Evolutionary conservation across 164 flowering plant genomes (phyloP).

Genomic region (Berberis thunbergii): DNA sequence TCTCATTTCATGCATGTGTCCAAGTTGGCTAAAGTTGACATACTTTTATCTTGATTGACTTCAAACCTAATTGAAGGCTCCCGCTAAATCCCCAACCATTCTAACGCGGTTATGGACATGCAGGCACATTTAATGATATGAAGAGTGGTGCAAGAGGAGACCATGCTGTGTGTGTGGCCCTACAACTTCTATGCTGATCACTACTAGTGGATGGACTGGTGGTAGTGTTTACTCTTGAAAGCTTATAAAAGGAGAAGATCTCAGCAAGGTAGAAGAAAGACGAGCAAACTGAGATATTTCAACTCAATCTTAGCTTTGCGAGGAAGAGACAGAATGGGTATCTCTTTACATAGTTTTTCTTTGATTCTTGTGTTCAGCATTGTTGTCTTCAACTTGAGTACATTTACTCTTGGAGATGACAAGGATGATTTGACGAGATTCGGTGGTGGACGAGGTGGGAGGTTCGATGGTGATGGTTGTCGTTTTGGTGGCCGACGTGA

Average conservation of each 20-base stretch:
- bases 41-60: neutral
- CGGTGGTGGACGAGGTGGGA: conserved; percentile 11
- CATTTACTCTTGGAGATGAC: conserved; percentile 13
- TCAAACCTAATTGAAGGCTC: conserved; percentile 3
- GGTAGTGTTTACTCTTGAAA: neutral
- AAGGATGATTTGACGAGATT: conserved; percentile 5
- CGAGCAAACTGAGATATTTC: neutral
- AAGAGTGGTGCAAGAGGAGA: neutral
- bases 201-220: too few species aligned
- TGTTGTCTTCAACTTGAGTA: conserved; percentile 13
- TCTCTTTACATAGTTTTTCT: conserved; percentile 6
- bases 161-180: neutral
- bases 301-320: neutral
- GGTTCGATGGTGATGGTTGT: conserved; percentile 20
- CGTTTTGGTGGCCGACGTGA: conserved; percentile 15
- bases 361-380: conserved; percentile 13
- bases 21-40: neutral
- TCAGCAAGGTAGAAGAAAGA: conserved; percentile 1
- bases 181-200: too few species aligned
- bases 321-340: conserved; percentile 4
- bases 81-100: conserved; percentile 11
- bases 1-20: neutral
- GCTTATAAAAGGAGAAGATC: conserved; percentile 11
- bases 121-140: conserved; percentile 3
- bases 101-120: conserved; percentile 11